Percentiles rank a stretch among this genome's conserved stretches.
These are phyloP conservation scores for Candida andamanensis DNA, from an alignment of 805 yeast species.

Conservation along the genomic window DNA sequence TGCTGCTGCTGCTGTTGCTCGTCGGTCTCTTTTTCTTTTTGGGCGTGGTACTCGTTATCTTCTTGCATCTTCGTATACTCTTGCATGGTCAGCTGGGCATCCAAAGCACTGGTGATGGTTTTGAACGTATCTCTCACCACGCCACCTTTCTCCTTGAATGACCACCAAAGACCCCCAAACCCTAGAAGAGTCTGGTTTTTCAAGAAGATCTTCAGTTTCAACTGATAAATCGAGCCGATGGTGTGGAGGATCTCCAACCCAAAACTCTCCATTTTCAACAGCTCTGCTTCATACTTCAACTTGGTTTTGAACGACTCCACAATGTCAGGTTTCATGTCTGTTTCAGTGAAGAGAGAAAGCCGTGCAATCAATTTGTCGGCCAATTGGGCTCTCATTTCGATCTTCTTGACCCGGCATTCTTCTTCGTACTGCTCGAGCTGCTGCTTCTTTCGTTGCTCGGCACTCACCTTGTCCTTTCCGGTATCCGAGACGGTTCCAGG, in stretches of 20 bases:
- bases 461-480: conserved; percentile 29
- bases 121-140: conserved; percentile 68
- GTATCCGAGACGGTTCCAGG: conserved; percentile 18
- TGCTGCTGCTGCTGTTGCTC: neutral
- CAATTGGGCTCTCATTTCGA: conserved; percentile 59
- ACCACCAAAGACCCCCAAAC: conserved; percentile 63
- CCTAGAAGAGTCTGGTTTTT: conserved; percentile 62
- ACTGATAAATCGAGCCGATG: conserved; percentile 62
- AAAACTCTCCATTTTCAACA: conserved; percentile 75
- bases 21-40: conserved; percentile 26
- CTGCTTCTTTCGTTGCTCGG: conserved; percentile 41
- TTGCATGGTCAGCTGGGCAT: conserved; percentile 74
- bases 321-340: conserved; percentile 42
- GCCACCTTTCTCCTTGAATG: conserved; percentile 68
- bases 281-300: conserved; percentile 76
- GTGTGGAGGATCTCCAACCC: conserved; percentile 79
- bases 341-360: conserved; percentile 39
- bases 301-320: conserved; percentile 52
- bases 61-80: conserved; percentile 66
- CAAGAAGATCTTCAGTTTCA: conserved; percentile 59
- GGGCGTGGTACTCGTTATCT: conserved; percentile 41
- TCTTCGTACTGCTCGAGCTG: conserved; percentile 68
- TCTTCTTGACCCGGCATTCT: conserved; percentile 63
- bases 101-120: conserved; percentile 67
- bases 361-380: conserved; percentile 49